phyloP scores from a whole-genome alignment of 805 yeast genomes.

The Dipodascus geniculatus region DNA sequence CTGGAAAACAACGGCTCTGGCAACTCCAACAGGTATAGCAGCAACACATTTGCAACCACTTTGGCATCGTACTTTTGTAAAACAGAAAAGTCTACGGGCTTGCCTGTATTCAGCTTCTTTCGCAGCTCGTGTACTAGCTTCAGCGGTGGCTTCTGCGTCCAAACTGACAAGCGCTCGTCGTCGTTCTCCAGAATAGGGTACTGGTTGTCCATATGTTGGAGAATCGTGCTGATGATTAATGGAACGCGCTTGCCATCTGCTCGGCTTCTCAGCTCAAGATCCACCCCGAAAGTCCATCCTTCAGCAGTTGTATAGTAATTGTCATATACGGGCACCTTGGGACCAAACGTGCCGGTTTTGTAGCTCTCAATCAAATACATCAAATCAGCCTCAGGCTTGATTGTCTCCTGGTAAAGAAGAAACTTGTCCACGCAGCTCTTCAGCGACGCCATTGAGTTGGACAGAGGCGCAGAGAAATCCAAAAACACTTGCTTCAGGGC shows the following conservation, averaged over 20 bases:
- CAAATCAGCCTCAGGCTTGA: constrained; percentile 60
- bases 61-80: constrained; percentile 36
- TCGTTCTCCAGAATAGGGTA: constrained; percentile 61
- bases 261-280: constrained; percentile 56
- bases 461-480: constrained; percentile 58
- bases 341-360: constrained; percentile 63
- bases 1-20: constrained; percentile 67
- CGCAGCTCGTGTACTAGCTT: constrained; percentile 52
- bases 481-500: constrained; percentile 66
- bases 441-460: constrained; percentile 46
- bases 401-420: constrained; percentile 53
- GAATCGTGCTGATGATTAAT: constrained; percentile 44
- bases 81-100: constrained; percentile 19
- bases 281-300: constrained; percentile 72
- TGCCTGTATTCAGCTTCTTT: constrained; percentile 33
- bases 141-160: constrained; percentile 59
- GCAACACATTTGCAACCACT: constrained; percentile 54
- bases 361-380: constrained; percentile 53
- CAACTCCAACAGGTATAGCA: constrained; percentile 63
- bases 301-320: constrained; percentile 61
- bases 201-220: constrained; percentile 53
- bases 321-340: constrained; percentile 65
- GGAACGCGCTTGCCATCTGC: constrained; percentile 69
- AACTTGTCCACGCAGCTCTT: constrained; percentile 51
- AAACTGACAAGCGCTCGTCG: constrained; percentile 49